phyloP scores from a whole-genome alignment of 306 rosid species.

The Gastrolobium villosum region DNA sequence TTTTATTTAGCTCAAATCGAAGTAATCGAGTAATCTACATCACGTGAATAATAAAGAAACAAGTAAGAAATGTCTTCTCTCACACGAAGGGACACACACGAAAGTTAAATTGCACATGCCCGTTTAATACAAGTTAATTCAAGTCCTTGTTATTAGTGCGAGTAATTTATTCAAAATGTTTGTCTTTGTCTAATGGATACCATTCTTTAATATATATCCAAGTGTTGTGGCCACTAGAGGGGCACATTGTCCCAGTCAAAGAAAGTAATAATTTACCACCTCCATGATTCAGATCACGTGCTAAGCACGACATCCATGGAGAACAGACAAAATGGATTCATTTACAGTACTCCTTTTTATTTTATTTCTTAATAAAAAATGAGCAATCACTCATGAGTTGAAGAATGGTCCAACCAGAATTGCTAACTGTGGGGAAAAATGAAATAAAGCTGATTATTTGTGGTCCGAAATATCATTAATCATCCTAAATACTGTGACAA shows the following conservation, averaged over 20 bases:
- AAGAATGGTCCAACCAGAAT: conserved; percentile 54
- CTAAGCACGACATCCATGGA: conserved; percentile 60
- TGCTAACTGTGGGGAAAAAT: conserved; percentile 30
- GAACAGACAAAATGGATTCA: conserved; percentile 59
- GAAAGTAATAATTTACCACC: conserved; percentile 46
- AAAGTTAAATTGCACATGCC: conserved; percentile 44
- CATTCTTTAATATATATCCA: conserved; percentile 21
- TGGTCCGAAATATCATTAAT: conserved; percentile 53
- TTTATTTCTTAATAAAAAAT: conserved; percentile 52
- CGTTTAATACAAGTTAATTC: conserved; percentile 22
- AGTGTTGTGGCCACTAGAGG: conserved; percentile 43
- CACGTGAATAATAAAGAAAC: too few species aligned
- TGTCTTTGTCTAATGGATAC: conserved; percentile 42
- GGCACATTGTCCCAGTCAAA: conserved; percentile 62
- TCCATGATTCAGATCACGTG: conserved; percentile 71
- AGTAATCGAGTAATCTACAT: too few species aligned
- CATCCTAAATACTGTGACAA: conserved; percentile 43
- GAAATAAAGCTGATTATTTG: conserved; percentile 34
- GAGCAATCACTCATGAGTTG: conserved; percentile 49
- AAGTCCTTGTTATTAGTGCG: conserved; percentile 18
- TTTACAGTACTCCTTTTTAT: not conserved
- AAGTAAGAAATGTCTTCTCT: not conserved
- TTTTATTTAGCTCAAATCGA: not conserved
- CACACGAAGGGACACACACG: conserved; percentile 11
- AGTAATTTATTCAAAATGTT: conserved; percentile 39